These are phyloP conservation scores for Tricladium varicosporioides DNA, from an alignment of 2,329 filamentous ascomycete species.

Conservation along the genomic window DNA sequence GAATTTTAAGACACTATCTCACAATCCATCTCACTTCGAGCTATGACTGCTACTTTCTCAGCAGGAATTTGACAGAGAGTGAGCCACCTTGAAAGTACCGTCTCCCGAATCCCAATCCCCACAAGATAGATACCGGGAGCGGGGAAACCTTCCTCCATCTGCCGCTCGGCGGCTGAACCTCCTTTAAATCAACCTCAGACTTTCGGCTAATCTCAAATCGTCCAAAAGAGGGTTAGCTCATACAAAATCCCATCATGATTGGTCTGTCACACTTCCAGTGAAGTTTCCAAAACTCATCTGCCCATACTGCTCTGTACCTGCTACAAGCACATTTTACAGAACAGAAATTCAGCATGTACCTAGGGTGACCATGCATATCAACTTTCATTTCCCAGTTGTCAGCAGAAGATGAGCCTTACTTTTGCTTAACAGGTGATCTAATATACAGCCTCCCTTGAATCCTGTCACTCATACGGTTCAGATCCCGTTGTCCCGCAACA, in stretches of 20 bases:
- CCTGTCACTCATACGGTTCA: background rate
- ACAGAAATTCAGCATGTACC: background rate
- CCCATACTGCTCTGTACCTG: conserved; percentile 1
- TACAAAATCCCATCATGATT: background rate
- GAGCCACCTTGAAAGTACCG: background rate
- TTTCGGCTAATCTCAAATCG: conserved; percentile 13
- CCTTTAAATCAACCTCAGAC: conserved; percentile 11
- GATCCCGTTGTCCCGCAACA: conserved; percentile 7
- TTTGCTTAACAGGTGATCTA: conserved; percentile 5
- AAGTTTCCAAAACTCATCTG: background rate
- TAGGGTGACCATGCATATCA: background rate
- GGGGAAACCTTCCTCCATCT: conserved; percentile 24
- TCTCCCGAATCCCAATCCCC: no score
- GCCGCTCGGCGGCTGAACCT: conserved; percentile 10
- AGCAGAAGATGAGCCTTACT: background rate
- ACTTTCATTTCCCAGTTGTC: background rate
- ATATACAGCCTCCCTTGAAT: background rate
- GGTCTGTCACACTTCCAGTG: background rate
- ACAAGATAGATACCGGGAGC: conserved; percentile 2
- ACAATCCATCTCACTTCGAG: no score
- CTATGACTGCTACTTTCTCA: no score
- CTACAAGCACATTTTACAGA: background rate
- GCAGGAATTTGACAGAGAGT: background rate
- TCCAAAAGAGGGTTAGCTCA: background rate
- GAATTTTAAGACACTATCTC: no score